These are phyloP conservation scores for Capsella rubella DNA, from an alignment of 441 rosid genomes.

Conservation along the genomic window DNA sequence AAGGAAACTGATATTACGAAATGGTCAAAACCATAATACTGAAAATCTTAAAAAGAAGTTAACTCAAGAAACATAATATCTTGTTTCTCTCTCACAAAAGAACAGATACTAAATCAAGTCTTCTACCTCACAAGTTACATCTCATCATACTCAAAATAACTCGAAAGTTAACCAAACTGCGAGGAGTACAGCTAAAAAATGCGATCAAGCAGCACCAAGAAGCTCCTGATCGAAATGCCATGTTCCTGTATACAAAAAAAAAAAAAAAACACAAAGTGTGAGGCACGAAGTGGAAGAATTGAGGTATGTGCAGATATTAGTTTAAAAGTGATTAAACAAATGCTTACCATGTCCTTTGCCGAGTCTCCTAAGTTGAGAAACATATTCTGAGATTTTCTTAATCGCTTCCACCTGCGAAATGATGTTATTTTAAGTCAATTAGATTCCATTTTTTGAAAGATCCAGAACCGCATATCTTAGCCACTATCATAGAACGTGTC, in stretches of 20 bases:
- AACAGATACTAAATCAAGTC: constrained; percentile 1
- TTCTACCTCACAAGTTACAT: constrained; percentile 29
- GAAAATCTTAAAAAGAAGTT: neutral
- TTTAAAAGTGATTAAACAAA: constrained; percentile 12
- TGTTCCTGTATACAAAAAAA: constrained; percentile 51
- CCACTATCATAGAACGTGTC: constrained; percentile 41
- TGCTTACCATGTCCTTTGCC: constrained; percentile 81
- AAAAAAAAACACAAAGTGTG: neutral
- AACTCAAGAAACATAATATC: neutral
- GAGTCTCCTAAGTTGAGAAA: constrained; percentile 76
- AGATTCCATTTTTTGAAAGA: constrained; percentile 22
- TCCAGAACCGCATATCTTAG: constrained; percentile 9
- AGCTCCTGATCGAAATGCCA: constrained; percentile 88
- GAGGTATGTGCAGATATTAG: neutral
- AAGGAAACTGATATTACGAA: neutral
- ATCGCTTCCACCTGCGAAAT: constrained; percentile 65
- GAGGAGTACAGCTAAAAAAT: constrained; percentile 8
- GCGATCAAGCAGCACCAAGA: constrained; percentile 46
- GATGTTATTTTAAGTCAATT: constrained; percentile 21
- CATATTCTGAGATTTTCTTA: constrained; percentile 73
- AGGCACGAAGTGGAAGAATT: constrained; percentile 16
- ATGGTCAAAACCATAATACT: neutral
- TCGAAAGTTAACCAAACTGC: constrained; percentile 1
- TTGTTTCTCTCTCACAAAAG: constrained; percentile 18
- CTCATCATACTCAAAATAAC: constrained; percentile 25